These are phyloP conservation scores for Podaxis sp. DNA, from an alignment of 768 basidiomycete genomes.

Conservation along the genomic window DNA sequence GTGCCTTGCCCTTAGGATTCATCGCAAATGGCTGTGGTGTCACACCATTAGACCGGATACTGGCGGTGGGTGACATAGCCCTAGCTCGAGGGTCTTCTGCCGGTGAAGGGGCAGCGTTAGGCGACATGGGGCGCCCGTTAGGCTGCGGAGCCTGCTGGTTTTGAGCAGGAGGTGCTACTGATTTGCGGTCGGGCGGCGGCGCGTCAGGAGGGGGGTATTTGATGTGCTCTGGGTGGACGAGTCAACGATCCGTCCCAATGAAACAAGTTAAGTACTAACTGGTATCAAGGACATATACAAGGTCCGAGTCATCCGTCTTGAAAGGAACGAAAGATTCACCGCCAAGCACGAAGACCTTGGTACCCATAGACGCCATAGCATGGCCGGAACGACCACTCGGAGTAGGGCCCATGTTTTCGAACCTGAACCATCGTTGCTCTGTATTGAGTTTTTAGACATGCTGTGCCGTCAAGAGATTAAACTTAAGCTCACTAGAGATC, in stretches of 20 bases:
- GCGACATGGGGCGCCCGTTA: slow-evolving; percentile 42
- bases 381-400: slow-evolving; percentile 93
- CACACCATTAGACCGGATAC: slow-evolving; percentile 1
- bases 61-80: slow-evolving; percentile 18
- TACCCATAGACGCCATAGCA: slow-evolving; percentile 94
- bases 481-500: slow-evolving; percentile 76
- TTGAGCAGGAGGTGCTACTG: slow-evolving; percentile 56
- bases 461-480: neutral
- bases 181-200: slow-evolving; percentile 46
- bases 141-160: slow-evolving; percentile 64
- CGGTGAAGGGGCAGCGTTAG: slow-evolving; percentile 43
- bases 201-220: slow-evolving; percentile 76
- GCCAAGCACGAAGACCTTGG: slow-evolving; percentile 89
- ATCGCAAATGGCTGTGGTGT: slow-evolving; percentile 24
- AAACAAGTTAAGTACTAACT: slow-evolving; percentile 52
- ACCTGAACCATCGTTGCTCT: slow-evolving; percentile 99
- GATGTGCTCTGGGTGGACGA: slow-evolving; percentile 67
- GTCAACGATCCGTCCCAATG: slow-evolving; percentile 7
- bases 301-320: slow-evolving; percentile 73
- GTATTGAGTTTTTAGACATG: slow-evolving; percentile 17
- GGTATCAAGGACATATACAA: slow-evolving; percentile 93
- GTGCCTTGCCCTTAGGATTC: slow-evolving; percentile 51
- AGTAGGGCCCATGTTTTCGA: slow-evolving; percentile 98
- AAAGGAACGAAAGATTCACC: slow-evolving; percentile 84
- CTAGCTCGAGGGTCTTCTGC: slow-evolving; percentile 18